Percentiles rank a stretch among this genome's conserved stretches.
Conservation (phyloP, 176 grass and related monocot species). For the Aegilops bicornis region DNA sequence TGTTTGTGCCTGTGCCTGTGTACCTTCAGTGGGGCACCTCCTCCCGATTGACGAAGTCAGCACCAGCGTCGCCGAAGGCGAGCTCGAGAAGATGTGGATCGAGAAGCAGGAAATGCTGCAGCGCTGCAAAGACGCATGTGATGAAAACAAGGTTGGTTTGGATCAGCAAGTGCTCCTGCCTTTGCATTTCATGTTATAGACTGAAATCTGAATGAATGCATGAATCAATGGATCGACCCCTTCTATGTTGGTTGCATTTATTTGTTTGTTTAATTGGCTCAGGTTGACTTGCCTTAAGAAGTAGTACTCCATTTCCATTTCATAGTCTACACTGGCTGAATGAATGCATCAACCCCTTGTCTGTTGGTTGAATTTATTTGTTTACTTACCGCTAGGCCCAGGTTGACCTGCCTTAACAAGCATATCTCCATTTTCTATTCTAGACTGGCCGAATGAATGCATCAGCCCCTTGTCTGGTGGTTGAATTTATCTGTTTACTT, state of each 20-base stretch:
- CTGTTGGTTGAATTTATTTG: no score
- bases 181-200: not conserved
- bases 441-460: no score
- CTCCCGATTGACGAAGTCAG: conserved; percentile 28
- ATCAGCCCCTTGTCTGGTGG: no score
- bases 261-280: not conserved
- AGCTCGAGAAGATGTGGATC: conserved; percentile 21
- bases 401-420: no score
- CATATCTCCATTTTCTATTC: no score
- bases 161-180: not conserved
- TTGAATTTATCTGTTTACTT: no score
- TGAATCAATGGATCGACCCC: no score
- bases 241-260: not conserved
- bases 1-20: not conserved
- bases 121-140: conserved; percentile 20
- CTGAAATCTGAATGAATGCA: no score
- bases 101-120: conserved; percentile 22
- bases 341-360: not conserved
- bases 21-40: conserved; percentile 28
- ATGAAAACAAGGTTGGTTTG: conserved; percentile 8
- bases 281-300: not conserved
- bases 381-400: no score
- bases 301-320: no score
- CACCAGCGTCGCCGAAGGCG: conserved; percentile 19
- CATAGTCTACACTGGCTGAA: no score